Base-by-base conservation (phyloP, 495 filamentous ascomycete genomes). In the Neurospora sp. region DNA sequence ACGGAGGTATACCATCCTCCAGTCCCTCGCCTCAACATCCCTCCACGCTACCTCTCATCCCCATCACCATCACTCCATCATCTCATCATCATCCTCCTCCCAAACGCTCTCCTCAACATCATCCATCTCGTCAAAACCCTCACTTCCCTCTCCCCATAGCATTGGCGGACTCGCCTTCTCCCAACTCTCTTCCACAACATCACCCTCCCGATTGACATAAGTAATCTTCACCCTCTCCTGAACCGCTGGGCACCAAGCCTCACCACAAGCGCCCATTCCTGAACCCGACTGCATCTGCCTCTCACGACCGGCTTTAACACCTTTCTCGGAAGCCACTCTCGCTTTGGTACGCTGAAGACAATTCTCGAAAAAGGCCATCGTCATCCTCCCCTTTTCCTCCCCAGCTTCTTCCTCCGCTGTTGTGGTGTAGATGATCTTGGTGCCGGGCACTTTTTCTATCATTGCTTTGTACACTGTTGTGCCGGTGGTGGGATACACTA, bases 231-330 rank as follows among this genome's bases (percentile, higher is more conserved):
- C 48, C 21, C 11, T 24, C 11, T 40, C 5, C 2, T 5, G 39
- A 4, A 15, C 15, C 1, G 13, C 17, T 5, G 5, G 15, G 15
- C 17, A 40, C 39, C 5, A 4, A 45, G 3, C 19, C 6, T 45
- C 8, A 2, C 3, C 43, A 0, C 9, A 48, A 54, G 10, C 21
- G 2, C 10, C 45, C 1, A 5, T 28, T 28, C 5, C 45, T 2
- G n/a, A 48, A 0, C 4, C n/a, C 10, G 11, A 15, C 11, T n/a
- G 19, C 8, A 4, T 11, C 5, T 31, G n/a, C 5, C 0, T 0
- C 48, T 59, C 2, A 31, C 24, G 48, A 5, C 21, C n/a, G 11
- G 21, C 48, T 31, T 3, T 10, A 54, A 5, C 21, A 7, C 10
- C 21, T 59, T 59, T 59, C 0, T 15, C 48, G 0, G 48, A 11